phyloP scores from a whole-genome alignment of 2,329 filamentous ascomycete genomes.

The Microdochium trichocladiopsis region DNA sequence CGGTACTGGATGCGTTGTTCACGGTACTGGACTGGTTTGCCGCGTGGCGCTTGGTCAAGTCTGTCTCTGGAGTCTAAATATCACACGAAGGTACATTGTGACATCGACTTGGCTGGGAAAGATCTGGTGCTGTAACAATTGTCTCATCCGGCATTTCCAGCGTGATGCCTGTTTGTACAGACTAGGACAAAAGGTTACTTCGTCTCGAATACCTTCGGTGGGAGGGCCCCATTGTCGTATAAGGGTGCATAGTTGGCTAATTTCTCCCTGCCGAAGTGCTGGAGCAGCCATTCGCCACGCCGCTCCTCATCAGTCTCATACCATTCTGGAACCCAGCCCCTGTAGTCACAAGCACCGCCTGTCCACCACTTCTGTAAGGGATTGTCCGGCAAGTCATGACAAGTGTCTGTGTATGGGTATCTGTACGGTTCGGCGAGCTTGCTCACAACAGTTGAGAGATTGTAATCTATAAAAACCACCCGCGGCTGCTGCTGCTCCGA shows the following conservation, averaged over 20 bases:
- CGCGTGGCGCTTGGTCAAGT: neutral
- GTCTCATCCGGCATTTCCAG: too few relatives aligned
- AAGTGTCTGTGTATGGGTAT: neutral
- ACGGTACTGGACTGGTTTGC: neutral
- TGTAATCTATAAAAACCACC: neutral
- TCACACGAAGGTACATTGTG: too few relatives aligned
- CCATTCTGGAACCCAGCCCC: neutral
- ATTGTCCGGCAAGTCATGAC: neutral
- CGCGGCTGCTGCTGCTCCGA: neutral
- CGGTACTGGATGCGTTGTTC: slow-evolving; percentile 11
- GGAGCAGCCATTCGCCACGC: neutral
- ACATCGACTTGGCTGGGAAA: too few relatives aligned
- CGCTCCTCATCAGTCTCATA: neutral
- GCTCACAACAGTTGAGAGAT: neutral
- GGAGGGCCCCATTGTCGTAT: too few relatives aligned
- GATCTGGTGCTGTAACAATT: too few relatives aligned
- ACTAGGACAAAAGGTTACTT: too few relatives aligned
- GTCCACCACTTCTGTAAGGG: neutral
- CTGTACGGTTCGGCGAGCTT: too few relatives aligned
- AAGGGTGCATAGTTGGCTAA: too few relatives aligned
- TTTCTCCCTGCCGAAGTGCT: neutral
- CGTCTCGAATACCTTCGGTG: too few relatives aligned
- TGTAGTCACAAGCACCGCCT: neutral
- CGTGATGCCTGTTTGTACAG: too few relatives aligned
- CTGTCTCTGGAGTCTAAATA: neutral